Percentiles rank a stretch among this genome's conserved stretches.
These are phyloP conservation scores for Aspergillus brasiliensis DNA, from an alignment of 2,329 filamentous ascomycete genomes.

Conservation along the genomic window DNA sequence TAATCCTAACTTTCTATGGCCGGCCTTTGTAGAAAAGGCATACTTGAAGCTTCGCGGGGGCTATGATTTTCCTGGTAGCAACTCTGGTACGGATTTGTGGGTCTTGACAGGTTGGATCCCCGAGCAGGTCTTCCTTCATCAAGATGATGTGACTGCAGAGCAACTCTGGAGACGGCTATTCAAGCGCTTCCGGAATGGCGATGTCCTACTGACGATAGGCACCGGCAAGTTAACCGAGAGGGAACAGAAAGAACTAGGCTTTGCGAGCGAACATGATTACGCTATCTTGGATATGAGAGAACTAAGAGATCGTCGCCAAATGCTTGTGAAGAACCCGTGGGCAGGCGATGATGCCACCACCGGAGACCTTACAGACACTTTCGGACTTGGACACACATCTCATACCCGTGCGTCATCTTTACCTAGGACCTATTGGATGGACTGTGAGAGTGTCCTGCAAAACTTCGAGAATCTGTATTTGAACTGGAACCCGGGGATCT, in stretches of 20 bases:
- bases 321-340: constrained; percentile 97
- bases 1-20: constrained; percentile 83
- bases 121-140: constrained; percentile 89
- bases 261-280: constrained; percentile 92
- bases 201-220: constrained; percentile 86
- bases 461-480: constrained; percentile 95
- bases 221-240: constrained; percentile 77
- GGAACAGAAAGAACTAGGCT: constrained; percentile 77
- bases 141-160: constrained; percentile 75
- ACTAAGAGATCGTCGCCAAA: constrained; percentile 60
- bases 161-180: constrained; percentile 77
- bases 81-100: constrained; percentile 93
- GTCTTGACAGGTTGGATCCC: constrained; percentile 95
- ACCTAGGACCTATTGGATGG: constrained; percentile 92
- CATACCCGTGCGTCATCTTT: constrained; percentile 31
- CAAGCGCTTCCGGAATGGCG: constrained; percentile 71
- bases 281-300: constrained; percentile 80
- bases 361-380: constrained; percentile 26
- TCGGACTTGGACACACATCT: constrained; percentile 15
- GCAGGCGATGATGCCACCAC: constrained; percentile 63
- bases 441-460: constrained; percentile 80
- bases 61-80: constrained; percentile 97
- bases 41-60: constrained; percentile 94
- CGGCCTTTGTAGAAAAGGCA: constrained; percentile 90
- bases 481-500: constrained; percentile 92